Evolutionary conservation across 495 filamentous ascomycete species (phyloP), one percentile per base, ranked within the genome.

Genomic region (Aspergillus wentii): DNA sequence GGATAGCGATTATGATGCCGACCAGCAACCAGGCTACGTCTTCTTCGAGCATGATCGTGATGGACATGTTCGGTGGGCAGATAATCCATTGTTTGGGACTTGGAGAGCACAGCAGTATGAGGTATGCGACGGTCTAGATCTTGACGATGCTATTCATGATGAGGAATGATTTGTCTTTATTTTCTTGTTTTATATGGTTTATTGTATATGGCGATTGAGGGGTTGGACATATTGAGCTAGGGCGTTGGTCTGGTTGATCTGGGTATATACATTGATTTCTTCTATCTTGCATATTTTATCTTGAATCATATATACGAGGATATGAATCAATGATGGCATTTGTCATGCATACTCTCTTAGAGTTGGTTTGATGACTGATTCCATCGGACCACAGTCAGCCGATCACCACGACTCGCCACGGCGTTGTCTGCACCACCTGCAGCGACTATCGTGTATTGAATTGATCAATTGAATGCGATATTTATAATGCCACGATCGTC

Each of bases 21-120:
- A 45, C 15, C 28, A 57, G 2, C 50, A 55, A 16, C 66, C 63
- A 1, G 66, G 56, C 0, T 71, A 71, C 55, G 61, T 71, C 1
- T 66, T 56, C 30, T 71, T 71, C 38, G 57, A 67, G 16, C 56
- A 51, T 33, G 63, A 71, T 19, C 43, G 52, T n/a, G 57, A 68
- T 21, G 61, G 62, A 1, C 54, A 48, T 15, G 61, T 57, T 3
- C 52, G 52, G 26, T 64, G 58, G 58, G 45, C 49, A 8, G 37
- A 44, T 9, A 71, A 66, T 42, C 55, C 61, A 19, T 38, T 64
- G 17, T 69, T 66, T 50, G 57, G 62, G 1, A 34, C 51, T n/a
- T 71, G 66, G 66, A 53, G 64, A 37, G 47, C 59, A 15, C 51
- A 59, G 26, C 54, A 59, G 37, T 34, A 43, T 48, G 55, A 68